Evolutionary conservation across 495 filamentous ascomycete genomes (phyloP), one percentile per base, ranked within the genome.

Genomic region (Immersiella caudata): DNA sequence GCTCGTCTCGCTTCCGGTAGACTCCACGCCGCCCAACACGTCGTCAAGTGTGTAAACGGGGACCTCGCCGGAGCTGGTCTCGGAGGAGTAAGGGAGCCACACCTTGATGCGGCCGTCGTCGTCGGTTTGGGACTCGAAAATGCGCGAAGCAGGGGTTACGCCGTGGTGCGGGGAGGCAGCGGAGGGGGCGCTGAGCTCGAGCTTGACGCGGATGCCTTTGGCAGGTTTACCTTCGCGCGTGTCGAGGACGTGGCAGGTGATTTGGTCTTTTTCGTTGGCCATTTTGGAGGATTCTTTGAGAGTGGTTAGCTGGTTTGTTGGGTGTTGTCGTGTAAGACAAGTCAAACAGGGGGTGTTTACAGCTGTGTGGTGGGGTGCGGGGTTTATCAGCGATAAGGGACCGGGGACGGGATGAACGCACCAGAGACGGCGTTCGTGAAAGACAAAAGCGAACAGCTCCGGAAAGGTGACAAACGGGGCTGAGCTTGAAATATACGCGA

Each of bases 31-130:
- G 62, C 73, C 75, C n/a, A 82, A 60, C n/a, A 85, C 82, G 70
- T 82, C 79, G 20, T 79, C 79, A 27, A 83, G 78, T 59, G 70
- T 87, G 78, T 75, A 89, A 29, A 74, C 79, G 70, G 78, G 88
- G 65, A 78, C 85, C 76, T 77, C 84, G 75, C 77, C 76, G 14
- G 69, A 82, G 69, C 77, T 71, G 62, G 78, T 80, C 54, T 75
- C 74, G 20, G 80, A 76, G 50, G 73, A 78, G 56, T 82, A 80
- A 4, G 89, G 82, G 4, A 85, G 84, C 95, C 95, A 99, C 52
- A 81, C 81, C 24, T 87, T 87, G 70, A 99, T 88, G 61, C 95
- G 89, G 67, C 95, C 95, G 80, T 99, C 95, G 68, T 86, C 81
- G 80, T 96, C 90, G 64, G 95, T 98, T 8, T 79, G 82, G 26